Evolutionary conservation across 1,284 basidiomycete genomes (phyloP).

Genomic region (Trichosporon inkin): DNA sequence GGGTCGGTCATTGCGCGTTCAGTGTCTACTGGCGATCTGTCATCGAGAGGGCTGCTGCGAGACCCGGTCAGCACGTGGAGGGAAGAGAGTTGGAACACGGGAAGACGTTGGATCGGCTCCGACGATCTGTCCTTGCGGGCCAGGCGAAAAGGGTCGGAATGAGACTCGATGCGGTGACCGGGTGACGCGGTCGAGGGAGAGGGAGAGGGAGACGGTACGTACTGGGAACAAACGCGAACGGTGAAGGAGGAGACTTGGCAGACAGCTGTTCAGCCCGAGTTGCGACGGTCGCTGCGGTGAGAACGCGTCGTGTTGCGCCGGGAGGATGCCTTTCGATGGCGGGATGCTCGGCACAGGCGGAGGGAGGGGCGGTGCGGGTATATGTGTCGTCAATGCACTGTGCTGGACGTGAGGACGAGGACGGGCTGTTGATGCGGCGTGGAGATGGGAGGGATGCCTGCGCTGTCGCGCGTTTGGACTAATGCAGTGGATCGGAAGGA

Average conservation of each 20-base stretch:
- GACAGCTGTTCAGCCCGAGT: not conserved
- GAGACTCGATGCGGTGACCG: not conserved
- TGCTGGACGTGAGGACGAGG: not conserved
- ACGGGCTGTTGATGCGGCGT: not conserved
- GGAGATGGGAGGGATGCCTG: too few relatives aligned
- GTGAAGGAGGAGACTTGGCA: not conserved
- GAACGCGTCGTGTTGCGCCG: not conserved
- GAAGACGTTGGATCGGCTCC: not conserved
- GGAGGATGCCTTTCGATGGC: not conserved
- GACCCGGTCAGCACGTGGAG: not conserved
- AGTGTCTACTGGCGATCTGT: conserved; percentile 15
- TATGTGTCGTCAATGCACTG: conserved; percentile 1
- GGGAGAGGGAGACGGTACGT: not conserved
- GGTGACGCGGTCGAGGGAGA: not conserved
- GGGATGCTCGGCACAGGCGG: not conserved
- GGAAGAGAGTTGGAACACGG: not conserved
- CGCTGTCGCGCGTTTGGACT: too few relatives aligned
- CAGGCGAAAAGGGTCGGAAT: not conserved
- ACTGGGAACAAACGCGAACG: not conserved
- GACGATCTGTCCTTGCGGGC: not conserved
- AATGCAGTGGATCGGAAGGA: too few relatives aligned
- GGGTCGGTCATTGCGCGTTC: conserved; percentile 17
- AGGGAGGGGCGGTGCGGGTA: not conserved
- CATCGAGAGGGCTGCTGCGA: conserved; percentile 11
- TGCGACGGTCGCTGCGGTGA: not conserved